Evolutionary conservation across 768 basidiomycete genomes (phyloP), one percentile per base, ranked within the genome.

Genomic region (Lactarius sanguifluus): DNA sequence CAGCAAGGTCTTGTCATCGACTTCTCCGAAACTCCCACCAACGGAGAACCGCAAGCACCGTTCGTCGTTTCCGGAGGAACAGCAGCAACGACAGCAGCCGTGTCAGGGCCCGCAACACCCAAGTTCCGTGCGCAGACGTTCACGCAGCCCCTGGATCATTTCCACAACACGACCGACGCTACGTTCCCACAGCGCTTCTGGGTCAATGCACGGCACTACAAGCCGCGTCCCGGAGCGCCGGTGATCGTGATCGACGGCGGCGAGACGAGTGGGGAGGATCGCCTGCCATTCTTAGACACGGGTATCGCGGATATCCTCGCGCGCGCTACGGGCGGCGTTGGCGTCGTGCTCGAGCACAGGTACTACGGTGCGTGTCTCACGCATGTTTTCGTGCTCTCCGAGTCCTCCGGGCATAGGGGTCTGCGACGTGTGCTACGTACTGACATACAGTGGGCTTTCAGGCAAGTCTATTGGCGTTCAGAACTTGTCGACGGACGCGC

Each of bases 241-340:
- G 92, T 98, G 25, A 89, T 94, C 70, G 85, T 98, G 2, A 78
- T 98, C 25, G 96, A 98, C 75, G 94, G 93, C 1, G 96, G 96
- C 18, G 96, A 98, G 78, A 96, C 94, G 4, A 89, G 85, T 68
- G 96, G 94, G 23, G 86, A 85, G 76, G 84, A 90, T 47, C 71
- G 86, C 52, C 64, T 81, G 54, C 79, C 77, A 28, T 82, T 80
- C 73, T 72, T 81, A 69, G 77, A 79, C 71, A 75, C 76, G 28
- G 75, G 95, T 1, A 96, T 98, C 69, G 84, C 91, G 7, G 90
- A 93, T 55, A 96, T 97, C 65, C 79, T 98, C 63, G 81, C 91
- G 2, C 87, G 84, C 63, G 89, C 89, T 23, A 96, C 94, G 0
- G 84, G 87, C n/a, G 96, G 96, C 5, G 81, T 98, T 6, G 90